These are phyloP conservation scores for Pleurotus platypus DNA, from an alignment of 768 basidiomycete genomes.

Conservation along the genomic window DNA sequence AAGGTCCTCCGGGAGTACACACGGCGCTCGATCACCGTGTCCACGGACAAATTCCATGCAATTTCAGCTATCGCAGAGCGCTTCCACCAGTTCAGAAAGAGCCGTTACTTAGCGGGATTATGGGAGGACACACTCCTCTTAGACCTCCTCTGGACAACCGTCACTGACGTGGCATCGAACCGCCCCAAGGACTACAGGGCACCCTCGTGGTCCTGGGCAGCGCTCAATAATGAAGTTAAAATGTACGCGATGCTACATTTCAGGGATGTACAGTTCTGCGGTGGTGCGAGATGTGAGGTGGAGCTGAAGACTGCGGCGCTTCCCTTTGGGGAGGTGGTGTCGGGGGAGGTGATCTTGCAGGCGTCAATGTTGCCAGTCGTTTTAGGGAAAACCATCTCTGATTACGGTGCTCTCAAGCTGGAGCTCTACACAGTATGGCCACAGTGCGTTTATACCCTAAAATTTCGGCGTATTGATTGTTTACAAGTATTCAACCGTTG, in stretches of 20 bases:
- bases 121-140: background rate
- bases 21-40: background rate
- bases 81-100: background rate
- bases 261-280: background rate
- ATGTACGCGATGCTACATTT: background rate
- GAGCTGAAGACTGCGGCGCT: no score
- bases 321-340: no score
- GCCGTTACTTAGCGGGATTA: background rate
- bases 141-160: background rate
- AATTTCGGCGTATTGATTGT: no score
- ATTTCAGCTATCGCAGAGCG: background rate
- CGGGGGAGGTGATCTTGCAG: no score
- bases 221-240: background rate
- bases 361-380: no score
- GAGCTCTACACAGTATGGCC: no score
- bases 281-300: background rate
- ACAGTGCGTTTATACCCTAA: no score
- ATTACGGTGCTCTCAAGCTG: no score
- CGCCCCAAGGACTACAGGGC: background rate
- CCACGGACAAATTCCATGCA: background rate
- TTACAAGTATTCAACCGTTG: no score
- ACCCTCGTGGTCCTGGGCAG: conserved; percentile 2
- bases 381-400: no score
- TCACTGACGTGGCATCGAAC: no score
- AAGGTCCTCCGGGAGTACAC: background rate